Base-by-base conservation (phyloP, 805 yeast genomes). In the Candida silvicultrix region DNA sequence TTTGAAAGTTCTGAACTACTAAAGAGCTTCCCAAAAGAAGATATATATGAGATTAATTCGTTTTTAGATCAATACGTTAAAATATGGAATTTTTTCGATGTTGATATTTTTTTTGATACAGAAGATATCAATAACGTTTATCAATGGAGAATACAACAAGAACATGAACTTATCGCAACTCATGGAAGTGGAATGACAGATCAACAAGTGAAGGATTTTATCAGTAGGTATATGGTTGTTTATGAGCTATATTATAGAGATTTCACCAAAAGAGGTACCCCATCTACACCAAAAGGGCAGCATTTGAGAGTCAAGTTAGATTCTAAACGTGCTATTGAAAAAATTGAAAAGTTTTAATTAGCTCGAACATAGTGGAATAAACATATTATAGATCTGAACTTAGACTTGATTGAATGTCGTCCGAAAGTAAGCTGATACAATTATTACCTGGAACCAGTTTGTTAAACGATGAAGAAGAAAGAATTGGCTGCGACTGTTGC, bases 161-260 rank as follows among this genome's bases (percentile, higher is more conserved):
- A 89, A 56, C 83, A 82, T 47, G 74, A 68, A 2, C 64, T 88
- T 55, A 77, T 81, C 11, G 43, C 46, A 16, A 44, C 49, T 10
- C 70, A 63, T 21, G 96, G 96, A 0, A 44, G 55, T 1, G 98
- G 98, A 0, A 90, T 94, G 98, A 65, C 83, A 2, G 94, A 86
- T 53, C 71, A 59, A 1, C 75, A 83, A 54, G 96, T 92, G 5
- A 63, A 53, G 10, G 51, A 51, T 18, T 94, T 94, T 69, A 83
- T 92, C 11, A 79, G 83, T 49, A 74, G 96, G 49, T 92, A 92
- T 63, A 84, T 86, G 89, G 96, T 96, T 1, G 77, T 84, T 34
- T 92, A 92, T 56, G 75, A 78, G 50, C 57, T 90, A 19, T 94
- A 86, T 61, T 83, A 78, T 56, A 66, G 66, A 12, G 60, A 67